Evolutionary conservation across 768 basidiomycete species (phyloP).

Genomic region (Inosperma sp.): DNA sequence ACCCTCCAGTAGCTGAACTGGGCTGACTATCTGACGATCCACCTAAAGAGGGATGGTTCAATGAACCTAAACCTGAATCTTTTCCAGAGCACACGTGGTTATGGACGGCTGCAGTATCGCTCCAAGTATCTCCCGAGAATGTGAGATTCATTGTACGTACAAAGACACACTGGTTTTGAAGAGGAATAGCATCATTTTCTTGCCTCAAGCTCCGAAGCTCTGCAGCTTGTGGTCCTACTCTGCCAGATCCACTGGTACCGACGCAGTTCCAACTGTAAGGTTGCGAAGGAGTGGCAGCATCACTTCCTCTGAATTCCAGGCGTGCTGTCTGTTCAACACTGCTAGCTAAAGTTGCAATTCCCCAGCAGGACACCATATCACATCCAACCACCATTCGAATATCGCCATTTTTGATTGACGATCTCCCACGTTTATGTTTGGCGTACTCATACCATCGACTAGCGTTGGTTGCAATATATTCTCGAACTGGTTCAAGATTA

Average conservation of each 20-base stretch:
- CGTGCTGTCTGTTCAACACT: not conserved
- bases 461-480: not conserved
- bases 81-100: too few species aligned
- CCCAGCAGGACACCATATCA: slow-evolving; percentile 9
- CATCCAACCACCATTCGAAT: slow-evolving; percentile 6
- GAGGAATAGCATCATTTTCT: not conserved
- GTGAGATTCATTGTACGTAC: not conserved
- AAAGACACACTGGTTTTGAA: not conserved
- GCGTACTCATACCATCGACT: slow-evolving; percentile 6
- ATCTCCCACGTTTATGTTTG: not conserved
- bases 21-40: too few species aligned
- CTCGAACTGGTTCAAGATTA: not conserved
- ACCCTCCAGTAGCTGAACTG: too few species aligned
- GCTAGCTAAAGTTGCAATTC: not conserved
- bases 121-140: not conserved
- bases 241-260: not conserved
- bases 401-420: slow-evolving; percentile 7
- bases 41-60: too few species aligned
- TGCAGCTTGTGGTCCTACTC: not conserved
- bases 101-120: too few species aligned
- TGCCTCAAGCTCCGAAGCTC: not conserved
- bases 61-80: too few species aligned
- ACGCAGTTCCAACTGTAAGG: not conserved
- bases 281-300: not conserved
- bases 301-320: not conserved